Evolutionary conservation across 768 basidiomycete genomes (phyloP).

Genomic region (Lyophyllum decastes): DNA sequence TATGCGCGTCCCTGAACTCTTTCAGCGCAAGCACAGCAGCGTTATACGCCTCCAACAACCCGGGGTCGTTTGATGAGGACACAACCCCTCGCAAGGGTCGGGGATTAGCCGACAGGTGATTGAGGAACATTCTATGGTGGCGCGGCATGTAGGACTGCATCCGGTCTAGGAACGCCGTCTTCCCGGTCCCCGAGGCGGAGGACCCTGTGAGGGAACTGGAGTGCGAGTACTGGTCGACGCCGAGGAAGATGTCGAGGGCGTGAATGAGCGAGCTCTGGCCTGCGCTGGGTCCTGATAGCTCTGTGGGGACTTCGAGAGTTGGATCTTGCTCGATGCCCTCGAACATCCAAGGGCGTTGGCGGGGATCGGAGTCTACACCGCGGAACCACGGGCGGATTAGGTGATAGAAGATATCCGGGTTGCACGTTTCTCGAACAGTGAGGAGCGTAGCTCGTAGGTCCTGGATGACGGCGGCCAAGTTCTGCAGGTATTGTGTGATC

Average conservation of each 20-base stretch:
- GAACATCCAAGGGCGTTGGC: slow-evolving; percentile 50
- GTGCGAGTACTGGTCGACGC: slow-evolving; percentile 56
- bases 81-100: slow-evolving; percentile 67
- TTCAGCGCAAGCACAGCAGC: slow-evolving; percentile 66
- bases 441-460: slow-evolving; percentile 68
- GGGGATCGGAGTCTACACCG: slow-evolving; percentile 62
- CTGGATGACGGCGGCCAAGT: slow-evolving; percentile 65
- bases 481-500: slow-evolving; percentile 63
- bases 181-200: slow-evolving; percentile 21
- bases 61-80: slow-evolving; percentile 26
- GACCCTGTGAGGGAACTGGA: slow-evolving; percentile 22
- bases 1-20: slow-evolving; percentile 77
- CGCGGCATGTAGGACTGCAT: slow-evolving; percentile 88
- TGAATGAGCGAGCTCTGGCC: slow-evolving; percentile 84
- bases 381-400: slow-evolving; percentile 83
- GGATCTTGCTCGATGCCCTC: slow-evolving; percentile 53
- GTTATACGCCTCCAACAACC: slow-evolving; percentile 63
- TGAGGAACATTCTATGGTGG: slow-evolving; percentile 75
- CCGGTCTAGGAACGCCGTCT: slow-evolving; percentile 59
- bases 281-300: slow-evolving; percentile 83
- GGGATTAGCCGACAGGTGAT: slow-evolving; percentile 61
- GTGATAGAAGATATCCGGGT: slow-evolving; percentile 77
- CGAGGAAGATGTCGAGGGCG: slow-evolving; percentile 74
- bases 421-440: slow-evolving; percentile 70
- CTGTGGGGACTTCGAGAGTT: slow-evolving; percentile 41